phyloP scores from a whole-genome alignment of 2,329 filamentous ascomycete genomes.

The Cryphonectria radicalis region DNA sequence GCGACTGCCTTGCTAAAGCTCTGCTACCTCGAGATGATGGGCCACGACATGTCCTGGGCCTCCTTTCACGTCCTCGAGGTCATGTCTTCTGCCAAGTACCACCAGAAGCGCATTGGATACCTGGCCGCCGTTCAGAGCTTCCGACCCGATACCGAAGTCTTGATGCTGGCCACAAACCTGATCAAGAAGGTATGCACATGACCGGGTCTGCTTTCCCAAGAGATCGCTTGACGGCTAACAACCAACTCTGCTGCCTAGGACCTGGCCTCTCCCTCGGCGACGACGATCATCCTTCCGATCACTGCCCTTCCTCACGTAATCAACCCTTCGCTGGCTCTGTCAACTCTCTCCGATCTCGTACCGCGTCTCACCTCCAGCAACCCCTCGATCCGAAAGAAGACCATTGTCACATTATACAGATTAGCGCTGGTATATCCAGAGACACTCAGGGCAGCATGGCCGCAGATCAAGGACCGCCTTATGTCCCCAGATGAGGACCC shows the following conservation, averaged over 20 bases:
- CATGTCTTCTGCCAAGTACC: conserved; percentile 94
- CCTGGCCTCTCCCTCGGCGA: conserved; percentile 71
- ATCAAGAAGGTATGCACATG: conserved; percentile 77
- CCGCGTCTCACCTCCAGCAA: conserved; percentile 87
- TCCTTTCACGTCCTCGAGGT: conserved; percentile 98
- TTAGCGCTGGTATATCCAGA: conserved; percentile 96
- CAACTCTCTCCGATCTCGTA: conserved; percentile 82
- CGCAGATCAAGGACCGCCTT: conserved; percentile 92
- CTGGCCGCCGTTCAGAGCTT: conserved; percentile 96
- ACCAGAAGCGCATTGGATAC: conserved; percentile 95
- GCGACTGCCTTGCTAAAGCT: conserved; percentile 94
- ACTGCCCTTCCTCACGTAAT: conserved; percentile 92
- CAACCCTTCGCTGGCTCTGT: conserved; percentile 88
- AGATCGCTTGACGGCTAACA: conserved; percentile 9
- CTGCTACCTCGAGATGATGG: conserved; percentile 98
- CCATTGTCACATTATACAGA: conserved; percentile 90
- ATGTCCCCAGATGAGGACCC: conserved; percentile 89
- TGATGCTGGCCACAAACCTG: conserved; percentile 96
- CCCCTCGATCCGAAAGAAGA: conserved; percentile 89
- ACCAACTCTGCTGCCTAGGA: conserved; percentile 54
- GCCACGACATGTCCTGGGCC: conserved; percentile 99
- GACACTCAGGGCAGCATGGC: conserved; percentile 89
- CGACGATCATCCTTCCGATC: conserved; percentile 83
- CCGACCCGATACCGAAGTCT: conserved; percentile 89
- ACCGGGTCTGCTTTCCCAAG: background rate